A percentile compares a stretch with the other conserved stretches of the same genome.
These are phyloP conservation scores for Dichotomocladium elegans DNA, from an alignment of 371 early-diverging fungal genomes.

Conservation along the genomic window DNA sequence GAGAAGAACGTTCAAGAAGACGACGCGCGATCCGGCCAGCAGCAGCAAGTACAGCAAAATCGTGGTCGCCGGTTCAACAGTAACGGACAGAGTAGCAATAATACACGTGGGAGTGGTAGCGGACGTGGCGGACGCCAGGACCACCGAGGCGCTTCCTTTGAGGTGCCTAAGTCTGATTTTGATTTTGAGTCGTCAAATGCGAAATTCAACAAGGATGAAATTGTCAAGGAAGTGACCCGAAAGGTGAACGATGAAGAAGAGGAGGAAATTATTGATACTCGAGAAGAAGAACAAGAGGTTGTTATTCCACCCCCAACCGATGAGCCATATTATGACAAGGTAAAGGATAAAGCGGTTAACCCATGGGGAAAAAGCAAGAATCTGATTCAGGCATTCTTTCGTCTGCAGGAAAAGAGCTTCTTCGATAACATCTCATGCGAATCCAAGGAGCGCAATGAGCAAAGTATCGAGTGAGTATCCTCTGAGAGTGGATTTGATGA, in stretches of 20 bases:
- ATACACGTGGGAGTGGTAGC: not conserved
- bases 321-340: constrained; percentile 51
- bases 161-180: constrained; percentile 85
- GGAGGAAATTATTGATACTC: constrained; percentile 36
- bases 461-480: not conserved
- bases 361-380: not conserved
- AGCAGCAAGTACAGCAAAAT: constrained; percentile 5
- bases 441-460: constrained; percentile 78
- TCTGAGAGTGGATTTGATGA: not conserved
- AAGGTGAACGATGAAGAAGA: constrained; percentile 20
- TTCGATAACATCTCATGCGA: constrained; percentile 98
- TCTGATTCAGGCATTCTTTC: not conserved
- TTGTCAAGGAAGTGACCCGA: constrained; percentile 58
- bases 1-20: not conserved
- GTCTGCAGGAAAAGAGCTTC: constrained; percentile 67
- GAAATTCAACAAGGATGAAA: constrained; percentile 84
- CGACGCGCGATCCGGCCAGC: not conserved
- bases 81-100: not conserved
- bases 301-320: constrained; percentile 34
- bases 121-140: constrained; percentile 1
- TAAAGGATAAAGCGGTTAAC: not conserved
- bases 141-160: not conserved
- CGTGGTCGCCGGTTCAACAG: constrained; percentile 4
- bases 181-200: constrained; percentile 94
- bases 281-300: constrained; percentile 12